Evolutionary conservation across 345 rosid genomes (phyloP).

Genomic region (Citrus cavaleriei): DNA sequence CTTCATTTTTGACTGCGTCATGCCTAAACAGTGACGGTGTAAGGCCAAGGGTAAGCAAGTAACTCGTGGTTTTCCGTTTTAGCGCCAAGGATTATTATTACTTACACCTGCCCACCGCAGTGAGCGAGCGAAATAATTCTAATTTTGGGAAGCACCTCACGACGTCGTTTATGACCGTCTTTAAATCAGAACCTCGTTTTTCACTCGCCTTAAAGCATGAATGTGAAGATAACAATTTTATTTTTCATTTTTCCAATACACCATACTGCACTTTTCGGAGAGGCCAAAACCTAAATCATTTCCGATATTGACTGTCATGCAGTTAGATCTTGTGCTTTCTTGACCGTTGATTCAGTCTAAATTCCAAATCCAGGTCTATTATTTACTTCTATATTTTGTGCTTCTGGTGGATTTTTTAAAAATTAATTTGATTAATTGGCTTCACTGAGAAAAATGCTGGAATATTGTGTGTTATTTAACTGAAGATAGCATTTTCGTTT

Average conservation of each 20-base stretch:
- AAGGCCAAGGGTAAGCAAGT: neutral
- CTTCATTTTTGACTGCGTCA: neutral
- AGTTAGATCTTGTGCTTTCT: neutral
- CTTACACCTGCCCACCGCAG: too few species aligned
- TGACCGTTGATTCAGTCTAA: neutral
- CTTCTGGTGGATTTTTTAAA: neutral
- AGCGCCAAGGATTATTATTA: too few species aligned
- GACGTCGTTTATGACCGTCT: neutral
- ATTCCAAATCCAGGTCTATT: neutral
- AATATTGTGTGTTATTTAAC: too few species aligned
- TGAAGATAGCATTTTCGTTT: neutral
- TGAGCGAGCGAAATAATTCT: too few species aligned
- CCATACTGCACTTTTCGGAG: neutral
- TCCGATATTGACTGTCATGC: neutral
- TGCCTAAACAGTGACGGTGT: neutral
- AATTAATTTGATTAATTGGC: neutral
- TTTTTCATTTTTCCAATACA: neutral
- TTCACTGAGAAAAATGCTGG: neutral
- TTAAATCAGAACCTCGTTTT: neutral
- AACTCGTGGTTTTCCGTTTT: neutral
- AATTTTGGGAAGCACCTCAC: neutral
- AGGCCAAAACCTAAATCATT: neutral
- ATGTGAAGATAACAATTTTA: neutral
- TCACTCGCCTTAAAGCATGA: neutral
- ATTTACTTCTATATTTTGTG: neutral